These are phyloP conservation scores for Rhododendron mucronatum DNA, from an alignment of 148 eudicot species.

Conservation along the genomic window DNA sequence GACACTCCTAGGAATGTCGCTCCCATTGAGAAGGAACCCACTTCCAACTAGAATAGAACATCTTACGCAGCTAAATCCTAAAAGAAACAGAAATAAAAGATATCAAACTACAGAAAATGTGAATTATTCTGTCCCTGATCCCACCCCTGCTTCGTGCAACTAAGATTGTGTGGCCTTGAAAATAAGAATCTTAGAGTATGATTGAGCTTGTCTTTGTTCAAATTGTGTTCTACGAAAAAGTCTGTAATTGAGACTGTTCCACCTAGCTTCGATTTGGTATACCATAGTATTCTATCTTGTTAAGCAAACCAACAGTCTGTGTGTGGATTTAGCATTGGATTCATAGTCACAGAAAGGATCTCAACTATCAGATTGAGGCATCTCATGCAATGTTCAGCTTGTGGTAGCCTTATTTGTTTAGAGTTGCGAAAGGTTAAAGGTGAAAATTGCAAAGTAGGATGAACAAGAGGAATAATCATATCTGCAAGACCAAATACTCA, in stretches of 20 bases:
- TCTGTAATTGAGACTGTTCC: not conserved
- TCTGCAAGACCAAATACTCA: not conserved
- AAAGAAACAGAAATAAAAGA: too few species aligned
- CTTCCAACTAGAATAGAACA: too few species aligned
- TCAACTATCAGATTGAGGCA: not conserved
- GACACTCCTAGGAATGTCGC: too few species aligned
- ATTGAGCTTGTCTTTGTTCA: not conserved
- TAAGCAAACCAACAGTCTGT: not conserved
- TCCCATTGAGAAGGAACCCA: too few species aligned
- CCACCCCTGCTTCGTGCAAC: too few species aligned
- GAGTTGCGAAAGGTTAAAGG: not conserved
- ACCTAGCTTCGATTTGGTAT: not conserved
- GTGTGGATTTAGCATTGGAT: not conserved
- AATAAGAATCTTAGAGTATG: not conserved
- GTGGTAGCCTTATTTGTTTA: not conserved
- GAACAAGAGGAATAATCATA: not conserved
- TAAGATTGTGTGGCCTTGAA: not conserved
- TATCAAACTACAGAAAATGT: too few species aligned
- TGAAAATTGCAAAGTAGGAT: not conserved
- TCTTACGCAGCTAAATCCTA: too few species aligned
- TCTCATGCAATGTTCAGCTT: not conserved
- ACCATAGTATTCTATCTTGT: not conserved
- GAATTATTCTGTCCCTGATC: too few species aligned
- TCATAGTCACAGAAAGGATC: not conserved
- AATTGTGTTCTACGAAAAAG: not conserved